phyloP scores from a whole-genome alignment of 2,329 filamentous ascomycete species.

The Basipetospora chlamydospora region DNA sequence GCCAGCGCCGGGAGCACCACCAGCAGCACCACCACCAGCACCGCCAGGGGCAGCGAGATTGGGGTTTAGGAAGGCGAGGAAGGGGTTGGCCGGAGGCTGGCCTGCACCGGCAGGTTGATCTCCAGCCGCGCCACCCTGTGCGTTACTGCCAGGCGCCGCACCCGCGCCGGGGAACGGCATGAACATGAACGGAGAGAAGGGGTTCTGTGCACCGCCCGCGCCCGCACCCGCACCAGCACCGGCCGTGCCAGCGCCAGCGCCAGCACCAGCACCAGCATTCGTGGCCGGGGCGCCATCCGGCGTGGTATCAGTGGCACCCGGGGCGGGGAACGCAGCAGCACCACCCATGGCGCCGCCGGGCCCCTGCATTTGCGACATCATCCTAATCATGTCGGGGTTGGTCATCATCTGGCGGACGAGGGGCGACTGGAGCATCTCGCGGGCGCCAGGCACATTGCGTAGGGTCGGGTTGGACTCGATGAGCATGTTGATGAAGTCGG shows the following conservation, averaged over 20 bases:
- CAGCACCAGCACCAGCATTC: slow-evolving; percentile 1
- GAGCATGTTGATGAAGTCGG: slow-evolving; percentile 87
- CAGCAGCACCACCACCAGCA: no score
- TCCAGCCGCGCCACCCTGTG: not conserved
- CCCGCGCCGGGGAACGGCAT: slow-evolving; percentile 8
- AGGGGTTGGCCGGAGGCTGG: slow-evolving; percentile 1
- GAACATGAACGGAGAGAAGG: not conserved
- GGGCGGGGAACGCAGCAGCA: slow-evolving; percentile 83
- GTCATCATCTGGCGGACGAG: slow-evolving; percentile 87
- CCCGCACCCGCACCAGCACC: slow-evolving; percentile 11
- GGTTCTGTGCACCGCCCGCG: slow-evolving; percentile 1
- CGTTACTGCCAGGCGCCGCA: slow-evolving; percentile 10
- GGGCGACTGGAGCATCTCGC: slow-evolving; percentile 77
- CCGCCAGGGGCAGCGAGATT: not conserved
- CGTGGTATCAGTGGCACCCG: slow-evolving; percentile 80
- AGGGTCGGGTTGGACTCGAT: slow-evolving; percentile 82
- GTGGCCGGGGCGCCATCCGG: slow-evolving; percentile 30
- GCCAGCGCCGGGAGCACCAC: no score
- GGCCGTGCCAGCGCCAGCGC: slow-evolving; percentile 11
- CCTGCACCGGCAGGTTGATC: slow-evolving; percentile 1
- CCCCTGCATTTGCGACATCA: slow-evolving; percentile 62
- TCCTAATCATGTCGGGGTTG: slow-evolving; percentile 70
- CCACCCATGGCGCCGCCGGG: slow-evolving; percentile 28
- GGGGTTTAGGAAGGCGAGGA: slow-evolving; percentile 3
- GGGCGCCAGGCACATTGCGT: slow-evolving; percentile 56